Evolutionary conservation across 1,284 basidiomycete genomes (phyloP), one percentile per base, ranked within the genome.

Genomic region (Anthracocystis setariae): DNA sequence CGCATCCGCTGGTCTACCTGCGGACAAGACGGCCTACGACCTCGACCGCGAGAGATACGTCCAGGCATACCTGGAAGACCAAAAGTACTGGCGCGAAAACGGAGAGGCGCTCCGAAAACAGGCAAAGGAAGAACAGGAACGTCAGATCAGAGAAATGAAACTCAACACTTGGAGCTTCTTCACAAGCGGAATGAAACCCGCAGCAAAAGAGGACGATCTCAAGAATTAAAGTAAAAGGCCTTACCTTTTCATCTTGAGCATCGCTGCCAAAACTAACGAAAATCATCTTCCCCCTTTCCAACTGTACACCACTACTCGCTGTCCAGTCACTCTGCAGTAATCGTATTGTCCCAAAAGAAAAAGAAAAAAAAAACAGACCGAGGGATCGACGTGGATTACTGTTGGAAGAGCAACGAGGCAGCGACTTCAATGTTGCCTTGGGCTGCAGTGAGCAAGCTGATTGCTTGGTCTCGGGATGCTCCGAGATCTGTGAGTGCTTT

Each of bases 371-470:
- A n/a, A n/a, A n/a, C n/a, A 32, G 18, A 20, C 25, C 15, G 35
- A 25, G 24, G 12, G 29, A 29, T 7, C 5, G 29, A 43, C 24
- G 18, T 18, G 15, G 33, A 5, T 51, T 57, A 77, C 25, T 77
- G 73, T 39, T 78, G 76, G 82, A 97, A 97, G 48, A 96, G 83
- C 83, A 95, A 85, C 33, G 92, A 92, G 4, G 92, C 94, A 3
- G 94, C 94, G 18, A 91, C 86, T 64, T 97, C 93, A 7, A 94
- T 85, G 78, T 95, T 93, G 1, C 94, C 94, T 2, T 88, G 89
- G 1, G 92, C 87, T 5, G 92, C 91, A 20, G 91, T 88, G 54
- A 98, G 85, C 21, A 90, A 86, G 51, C 87, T 87, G 15, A 92
- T 88, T 0, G 94, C 94, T 27, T 90, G 85, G 47, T 91, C 89